phyloP scores from a whole-genome alignment of 2,329 filamentous ascomycete genomes.

The Calycina herbarum region DNA sequence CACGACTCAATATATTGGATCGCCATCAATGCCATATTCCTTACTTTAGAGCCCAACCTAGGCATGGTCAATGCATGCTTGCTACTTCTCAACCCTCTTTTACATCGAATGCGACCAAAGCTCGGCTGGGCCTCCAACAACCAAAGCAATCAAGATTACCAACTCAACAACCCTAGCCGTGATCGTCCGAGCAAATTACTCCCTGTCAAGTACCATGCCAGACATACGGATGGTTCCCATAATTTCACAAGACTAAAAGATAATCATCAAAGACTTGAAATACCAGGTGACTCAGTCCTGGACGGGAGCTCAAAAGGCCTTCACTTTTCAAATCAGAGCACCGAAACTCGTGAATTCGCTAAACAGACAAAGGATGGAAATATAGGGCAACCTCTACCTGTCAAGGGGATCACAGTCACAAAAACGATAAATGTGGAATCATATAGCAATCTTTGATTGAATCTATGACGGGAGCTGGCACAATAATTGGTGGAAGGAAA shows the following conservation, averaged over 20 bases:
- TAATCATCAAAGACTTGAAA: not conserved
- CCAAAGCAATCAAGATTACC: not conserved
- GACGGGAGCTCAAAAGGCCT: not conserved
- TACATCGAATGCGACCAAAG: not conserved
- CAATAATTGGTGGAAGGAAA: too few species aligned
- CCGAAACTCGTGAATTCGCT: not conserved
- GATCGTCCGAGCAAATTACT: not conserved
- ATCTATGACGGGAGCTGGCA: too few species aligned
- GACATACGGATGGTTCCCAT: too few species aligned
- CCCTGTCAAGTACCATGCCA: too few species aligned
- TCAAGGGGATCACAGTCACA: not conserved
- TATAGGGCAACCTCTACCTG: not conserved
- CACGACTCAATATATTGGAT: conserved; percentile 4
- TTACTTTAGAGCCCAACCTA: conserved; percentile 2
- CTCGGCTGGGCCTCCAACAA: not conserved
- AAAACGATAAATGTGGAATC: not conserved
- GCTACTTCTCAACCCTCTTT: not conserved
- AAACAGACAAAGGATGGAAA: not conserved
- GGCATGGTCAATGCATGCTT: conserved; percentile 2
- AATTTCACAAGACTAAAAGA: not conserved
- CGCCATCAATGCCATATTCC: conserved; percentile 1
- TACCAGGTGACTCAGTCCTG: not conserved
- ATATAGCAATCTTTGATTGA: too few species aligned
- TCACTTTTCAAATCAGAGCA: not conserved
- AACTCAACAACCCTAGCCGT: not conserved